Conservation (phyloP, 306 rosid genomes). For the Citrullus colocynthis region DNA sequence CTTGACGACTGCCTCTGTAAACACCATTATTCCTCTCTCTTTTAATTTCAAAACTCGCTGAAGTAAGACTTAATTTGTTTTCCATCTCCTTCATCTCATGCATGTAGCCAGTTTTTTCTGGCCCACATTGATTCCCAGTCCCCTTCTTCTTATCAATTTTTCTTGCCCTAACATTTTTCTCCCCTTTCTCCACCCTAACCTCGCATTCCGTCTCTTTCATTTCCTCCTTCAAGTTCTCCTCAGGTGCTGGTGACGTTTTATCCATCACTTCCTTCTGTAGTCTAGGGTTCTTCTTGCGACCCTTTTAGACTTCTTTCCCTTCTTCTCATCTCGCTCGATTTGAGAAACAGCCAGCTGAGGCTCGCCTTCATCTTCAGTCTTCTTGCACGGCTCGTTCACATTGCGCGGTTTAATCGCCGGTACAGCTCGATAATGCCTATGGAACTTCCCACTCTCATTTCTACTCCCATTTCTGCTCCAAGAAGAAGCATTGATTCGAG, state of each 20-base stretch:
- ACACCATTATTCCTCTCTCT: background rate
- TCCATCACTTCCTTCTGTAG: background rate
- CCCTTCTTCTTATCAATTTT: conserved; percentile 2
- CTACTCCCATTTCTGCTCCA: background rate
- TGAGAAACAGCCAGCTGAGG: background rate
- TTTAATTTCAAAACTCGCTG: conserved; percentile 1
- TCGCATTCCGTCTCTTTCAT: background rate
- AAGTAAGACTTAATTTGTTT: conserved; percentile 13
- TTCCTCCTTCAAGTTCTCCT: background rate
- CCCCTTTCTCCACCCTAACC: background rate
- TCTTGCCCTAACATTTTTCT: background rate
- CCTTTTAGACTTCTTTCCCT: background rate
- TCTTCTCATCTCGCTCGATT: background rate
- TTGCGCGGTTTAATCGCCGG: background rate
- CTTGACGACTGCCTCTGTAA: background rate
- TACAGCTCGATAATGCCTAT: background rate
- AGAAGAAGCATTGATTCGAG: background rate
- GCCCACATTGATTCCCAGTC: background rate
- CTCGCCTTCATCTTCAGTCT: background rate
- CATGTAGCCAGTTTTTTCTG: background rate
- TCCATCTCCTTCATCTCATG: conserved; percentile 12
- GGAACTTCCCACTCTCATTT: background rate
- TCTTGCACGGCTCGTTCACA: background rate
- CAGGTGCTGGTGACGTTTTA: background rate
- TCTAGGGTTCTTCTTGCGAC: background rate